phyloP scores from a whole-genome alignment of 805 yeast species.

The Barnettozyma botsteinii region DNA sequence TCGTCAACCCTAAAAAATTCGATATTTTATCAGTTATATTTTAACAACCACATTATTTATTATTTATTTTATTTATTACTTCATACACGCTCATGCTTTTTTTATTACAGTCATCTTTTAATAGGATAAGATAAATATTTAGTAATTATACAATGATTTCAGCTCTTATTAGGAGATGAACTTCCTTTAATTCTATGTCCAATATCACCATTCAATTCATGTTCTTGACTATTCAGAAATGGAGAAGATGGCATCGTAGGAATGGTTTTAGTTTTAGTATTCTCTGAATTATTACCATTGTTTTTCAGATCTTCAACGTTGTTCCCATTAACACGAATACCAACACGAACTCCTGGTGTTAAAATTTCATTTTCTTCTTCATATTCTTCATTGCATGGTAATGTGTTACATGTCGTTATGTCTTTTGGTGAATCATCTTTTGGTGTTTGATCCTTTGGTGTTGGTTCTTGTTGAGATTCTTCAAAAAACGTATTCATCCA shows the following conservation, averaged over 20 bases:
- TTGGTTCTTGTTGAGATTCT: slow-evolving; percentile 15
- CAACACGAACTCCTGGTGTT: not conserved
- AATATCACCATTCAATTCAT: not conserved
- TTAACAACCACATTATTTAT: not conserved
- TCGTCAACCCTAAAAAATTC: slow-evolving; percentile 4
- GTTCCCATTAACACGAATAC: not conserved
- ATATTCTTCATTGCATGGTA: slow-evolving; percentile 25
- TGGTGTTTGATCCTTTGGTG: slow-evolving; percentile 23
- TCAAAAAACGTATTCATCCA: slow-evolving; percentile 24
- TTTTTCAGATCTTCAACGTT: not conserved
- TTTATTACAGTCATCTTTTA: too few species aligned
- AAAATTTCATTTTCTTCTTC: slow-evolving; percentile 10
- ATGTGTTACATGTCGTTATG: slow-evolving; percentile 26
- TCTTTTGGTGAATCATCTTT: slow-evolving; percentile 25
- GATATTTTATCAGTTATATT: slow-evolving; percentile 6
- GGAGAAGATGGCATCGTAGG: slow-evolving; percentile 22
- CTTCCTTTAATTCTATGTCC: too few species aligned
- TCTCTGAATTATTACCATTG: not conserved
- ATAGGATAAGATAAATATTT: not conserved
- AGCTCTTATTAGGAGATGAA: not conserved
- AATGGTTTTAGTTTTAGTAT: slow-evolving; percentile 6
- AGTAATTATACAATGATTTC: not conserved
- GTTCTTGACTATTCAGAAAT: slow-evolving; percentile 6
- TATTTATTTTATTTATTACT: slow-evolving; percentile 2
- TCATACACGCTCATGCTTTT: too few species aligned